Evolutionary conservation across 2,329 filamentous ascomycete species (phyloP).

Genomic region (Curvularia spicifera): DNA sequence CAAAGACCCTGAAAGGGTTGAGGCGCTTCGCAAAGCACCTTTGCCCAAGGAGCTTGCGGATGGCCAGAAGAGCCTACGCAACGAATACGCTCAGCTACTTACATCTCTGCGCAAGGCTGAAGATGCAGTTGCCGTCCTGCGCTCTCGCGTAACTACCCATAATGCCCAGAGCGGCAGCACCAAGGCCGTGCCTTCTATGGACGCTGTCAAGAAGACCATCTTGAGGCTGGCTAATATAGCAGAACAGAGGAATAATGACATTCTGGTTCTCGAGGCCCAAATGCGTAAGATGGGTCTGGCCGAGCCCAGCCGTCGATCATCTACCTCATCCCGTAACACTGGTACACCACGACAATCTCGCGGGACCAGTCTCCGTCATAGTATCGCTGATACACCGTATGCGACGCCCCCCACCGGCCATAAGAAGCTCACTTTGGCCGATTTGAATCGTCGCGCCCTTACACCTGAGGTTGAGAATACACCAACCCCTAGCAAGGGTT

Average conservation of each 20-base stretch:
- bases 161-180: conserved; percentile 56
- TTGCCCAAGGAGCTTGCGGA: conserved; percentile 83
- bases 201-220: conserved; percentile 90
- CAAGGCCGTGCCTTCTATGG: conserved; percentile 75
- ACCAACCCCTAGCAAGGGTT: conserved; percentile 38
- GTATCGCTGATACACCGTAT: conserved; percentile 39
- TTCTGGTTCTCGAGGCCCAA: conserved; percentile 87
- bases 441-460: conserved; percentile 38
- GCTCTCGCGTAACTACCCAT: conserved; percentile 73
- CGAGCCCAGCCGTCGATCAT: conserved; percentile 32
- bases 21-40: conserved; percentile 71
- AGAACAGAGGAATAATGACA: conserved; percentile 87
- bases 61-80: conserved; percentile 82
- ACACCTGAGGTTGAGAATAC: conserved; percentile 41
- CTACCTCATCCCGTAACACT: conserved; percentile 27
- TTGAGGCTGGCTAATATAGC: conserved; percentile 90
- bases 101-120: conserved; percentile 79
- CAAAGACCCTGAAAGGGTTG: conserved; percentile 70
- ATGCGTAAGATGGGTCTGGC: conserved; percentile 69
- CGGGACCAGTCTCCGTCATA: conserved; percentile 22
- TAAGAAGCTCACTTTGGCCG: conserved; percentile 40
- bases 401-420: conserved; percentile 48
- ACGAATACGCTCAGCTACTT: conserved; percentile 75
- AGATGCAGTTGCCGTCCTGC: conserved; percentile 77
- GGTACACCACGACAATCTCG: conserved; percentile 30